phyloP scores from a whole-genome alignment of 805 yeast genomes.

The Candida patagonica region DNA sequence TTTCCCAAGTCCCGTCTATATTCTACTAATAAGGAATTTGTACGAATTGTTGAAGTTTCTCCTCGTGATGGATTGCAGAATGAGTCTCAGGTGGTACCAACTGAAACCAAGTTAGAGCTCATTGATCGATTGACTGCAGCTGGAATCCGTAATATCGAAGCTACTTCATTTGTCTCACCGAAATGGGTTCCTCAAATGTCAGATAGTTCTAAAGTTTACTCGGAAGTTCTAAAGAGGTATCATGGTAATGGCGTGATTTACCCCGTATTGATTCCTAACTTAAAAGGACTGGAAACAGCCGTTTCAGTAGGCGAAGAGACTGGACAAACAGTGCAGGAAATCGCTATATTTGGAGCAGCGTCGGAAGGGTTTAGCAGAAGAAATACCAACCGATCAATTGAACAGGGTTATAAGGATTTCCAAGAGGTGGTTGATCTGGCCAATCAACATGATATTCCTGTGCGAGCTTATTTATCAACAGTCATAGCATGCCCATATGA shows the following conservation, averaged over 20 bases:
- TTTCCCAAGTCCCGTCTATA: background rate
- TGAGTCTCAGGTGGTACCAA: conserved; percentile 20
- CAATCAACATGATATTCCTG: conserved; percentile 15
- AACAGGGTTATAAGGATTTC: conserved; percentile 20
- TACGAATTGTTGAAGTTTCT: conserved; percentile 25
- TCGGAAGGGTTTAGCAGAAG: conserved; percentile 25
- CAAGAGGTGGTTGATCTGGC: conserved; percentile 19
- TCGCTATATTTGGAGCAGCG: conserved; percentile 26
- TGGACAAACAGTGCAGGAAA: conserved; percentile 15
- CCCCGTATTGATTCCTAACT: conserved; percentile 26
- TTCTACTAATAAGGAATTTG: conserved; percentile 5
- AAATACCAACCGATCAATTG: conserved; percentile 25
- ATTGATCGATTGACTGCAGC: conserved; percentile 19
- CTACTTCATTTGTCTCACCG: conserved; percentile 27
- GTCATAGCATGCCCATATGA: conserved; percentile 28
- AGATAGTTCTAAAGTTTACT: conserved; percentile 19
- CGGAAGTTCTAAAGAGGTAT: conserved; percentile 10
- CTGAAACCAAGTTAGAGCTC: conserved; percentile 22
- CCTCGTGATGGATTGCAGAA: conserved; percentile 29
- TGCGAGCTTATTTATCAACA: conserved; percentile 26
- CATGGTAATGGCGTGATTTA: conserved; percentile 16
- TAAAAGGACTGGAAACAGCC: conserved; percentile 23
- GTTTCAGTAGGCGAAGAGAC: conserved; percentile 14
- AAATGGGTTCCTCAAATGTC: conserved; percentile 31
- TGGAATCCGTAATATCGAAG: conserved; percentile 22